phyloP scores from a whole-genome alignment of 2,329 filamentous ascomycete species.

The Diplodia seriata region DNA sequence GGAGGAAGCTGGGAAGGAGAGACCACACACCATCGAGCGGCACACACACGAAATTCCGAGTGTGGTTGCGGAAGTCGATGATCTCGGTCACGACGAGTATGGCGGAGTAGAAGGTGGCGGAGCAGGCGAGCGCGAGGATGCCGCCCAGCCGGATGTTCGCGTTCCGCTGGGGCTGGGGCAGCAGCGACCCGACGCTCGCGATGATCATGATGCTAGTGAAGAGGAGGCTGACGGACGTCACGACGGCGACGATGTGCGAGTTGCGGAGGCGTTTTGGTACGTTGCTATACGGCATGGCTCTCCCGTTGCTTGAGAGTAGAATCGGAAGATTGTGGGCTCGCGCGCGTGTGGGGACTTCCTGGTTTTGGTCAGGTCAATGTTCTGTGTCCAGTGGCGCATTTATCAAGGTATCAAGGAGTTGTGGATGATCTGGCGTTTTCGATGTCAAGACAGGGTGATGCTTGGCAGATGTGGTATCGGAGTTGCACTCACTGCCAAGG shows the following conservation, averaged over 20 bases:
- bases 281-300: not conserved
- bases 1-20: no score
- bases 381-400: not conserved
- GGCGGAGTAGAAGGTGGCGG: not conserved
- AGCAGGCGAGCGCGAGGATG: slow-evolving; percentile 5
- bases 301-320: not conserved
- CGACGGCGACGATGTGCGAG: not conserved
- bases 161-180: not conserved
- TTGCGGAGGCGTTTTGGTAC: not conserved
- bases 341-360: not conserved
- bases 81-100: not conserved
- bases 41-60: not conserved
- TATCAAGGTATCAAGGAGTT: not conserved
- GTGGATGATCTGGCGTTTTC: not conserved
- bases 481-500: no score
- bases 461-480: not conserved
- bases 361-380: not conserved
- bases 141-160: not conserved
- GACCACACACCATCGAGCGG: not conserved
- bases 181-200: not conserved
- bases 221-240: not conserved
- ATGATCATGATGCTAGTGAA: slow-evolving; percentile 3
- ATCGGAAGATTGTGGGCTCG: no score
- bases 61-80: not conserved
- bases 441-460: slow-evolving; percentile 10